Evolutionary conservation across 768 basidiomycete genomes (phyloP), one percentile per base, ranked within the genome.

Genomic region (Baorangia bicolor): DNA sequence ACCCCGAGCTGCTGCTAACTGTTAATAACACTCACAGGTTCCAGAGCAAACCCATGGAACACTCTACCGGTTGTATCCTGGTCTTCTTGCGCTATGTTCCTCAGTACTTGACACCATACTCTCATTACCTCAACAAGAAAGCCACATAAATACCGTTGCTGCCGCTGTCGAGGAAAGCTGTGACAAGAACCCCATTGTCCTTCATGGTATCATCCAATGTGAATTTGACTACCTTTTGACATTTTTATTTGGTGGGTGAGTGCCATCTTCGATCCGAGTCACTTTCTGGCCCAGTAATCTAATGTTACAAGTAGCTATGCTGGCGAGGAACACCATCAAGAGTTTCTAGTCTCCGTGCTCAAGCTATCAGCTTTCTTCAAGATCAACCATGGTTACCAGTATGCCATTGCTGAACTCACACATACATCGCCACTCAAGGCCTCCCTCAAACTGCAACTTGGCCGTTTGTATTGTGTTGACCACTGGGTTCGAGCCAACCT

Each of bases 401-500:
- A 50, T 37, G 51, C 56, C 2, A 7, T 63, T 18, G 14, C 51
- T 2, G 53, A 60, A 7, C 56, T 63, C 27, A 28, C 9, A 0
- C 18, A 34, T 10, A 1, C 51, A 2, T 44, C 9, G 0, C 34
- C 51, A 0, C 0, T 60, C 1, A 33, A 63, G 0, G 1, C 46
- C 0, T 45, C 58, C 0, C 9, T 63, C 0, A 60, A 51, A 7
- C 31, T 60, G 0, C 47, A 63, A 21, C 61, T 63, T 11, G 53
- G 57, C 1, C 30, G 28, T 7, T 1, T 20, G 14, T 60, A 46
- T 4, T 23, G 11, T 35, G 40, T 63, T 0, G 48, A 63, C n/a
- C 30, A 57, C 0, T 63, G 58, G 61, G 39, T 63, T n/a, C 5
- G 35, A 55, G 18, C 61, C 58, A 1, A 25, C 51, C 0, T 60